Percentiles rank a stretch among this genome's conserved stretches.
phyloP scores from a whole-genome alignment of 371 early-diverging fungal genomes.

The Nematocida sp. region DNA sequence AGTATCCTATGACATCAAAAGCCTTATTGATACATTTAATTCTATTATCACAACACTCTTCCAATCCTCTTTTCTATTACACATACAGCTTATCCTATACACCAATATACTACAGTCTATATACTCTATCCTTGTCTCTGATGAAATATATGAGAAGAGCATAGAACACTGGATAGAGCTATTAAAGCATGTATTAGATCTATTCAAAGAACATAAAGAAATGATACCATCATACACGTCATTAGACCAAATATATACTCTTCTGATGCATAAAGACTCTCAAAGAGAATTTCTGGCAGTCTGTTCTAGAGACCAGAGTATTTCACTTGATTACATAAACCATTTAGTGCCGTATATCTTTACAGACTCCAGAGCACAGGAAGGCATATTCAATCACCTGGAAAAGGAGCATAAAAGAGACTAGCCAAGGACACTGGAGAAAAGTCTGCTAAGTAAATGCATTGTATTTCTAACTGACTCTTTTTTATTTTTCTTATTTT shows the following conservation, averaged over 20 bases:
- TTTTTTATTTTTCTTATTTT: neutral
- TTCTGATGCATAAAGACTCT: neutral
- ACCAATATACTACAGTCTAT: neutral
- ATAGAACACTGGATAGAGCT: conserved; percentile 1
- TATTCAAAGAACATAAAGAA: neutral
- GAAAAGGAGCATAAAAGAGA: conserved; percentile 26
- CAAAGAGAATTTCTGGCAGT: conserved; percentile 8
- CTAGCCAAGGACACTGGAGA: neutral
- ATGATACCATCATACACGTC: neutral
- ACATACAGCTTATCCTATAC: conserved; percentile 16
- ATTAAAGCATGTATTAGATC: neutral
- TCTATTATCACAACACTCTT: neutral
- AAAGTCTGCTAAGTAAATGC: too few species aligned
- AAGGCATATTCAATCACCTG: neutral
- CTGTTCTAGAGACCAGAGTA: too few species aligned
- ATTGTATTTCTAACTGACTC: neutral
- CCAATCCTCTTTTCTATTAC: neutral
- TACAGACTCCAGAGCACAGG: neutral
- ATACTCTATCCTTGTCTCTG: neutral
- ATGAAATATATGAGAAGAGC: neutral
- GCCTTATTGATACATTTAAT: neutral
- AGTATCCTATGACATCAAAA: neutral
- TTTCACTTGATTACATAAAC: neutral
- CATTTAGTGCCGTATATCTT: conserved; percentile 7
- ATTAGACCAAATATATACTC: neutral